Base-by-base conservation (phyloP, 2,329 filamentous ascomycete genomes). In the Neocucurbitaria cava region DNA sequence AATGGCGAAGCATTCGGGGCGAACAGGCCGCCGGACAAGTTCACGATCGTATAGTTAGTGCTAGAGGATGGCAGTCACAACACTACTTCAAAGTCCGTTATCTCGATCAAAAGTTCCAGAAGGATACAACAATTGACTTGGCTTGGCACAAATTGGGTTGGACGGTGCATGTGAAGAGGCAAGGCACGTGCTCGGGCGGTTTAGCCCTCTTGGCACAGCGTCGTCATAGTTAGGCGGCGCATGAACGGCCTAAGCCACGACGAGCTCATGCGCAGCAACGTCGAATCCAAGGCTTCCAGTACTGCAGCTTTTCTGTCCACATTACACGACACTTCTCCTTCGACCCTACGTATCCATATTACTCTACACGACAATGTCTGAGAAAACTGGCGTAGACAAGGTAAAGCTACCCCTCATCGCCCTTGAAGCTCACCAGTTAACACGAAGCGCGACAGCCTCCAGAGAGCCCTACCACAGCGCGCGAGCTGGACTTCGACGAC, bases 401-500 rank as follows among this genome's bases (percentile, higher is more conserved):
- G 58, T 46, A 49, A n/a, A 31, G 49, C 45, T 28, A 23, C 26
- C 26, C 18, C 54, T 15, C 30, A 35, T 57, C 55, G 69, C 69
- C 65, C 38, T 24, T 6, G 18, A 36, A 49, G 49, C 47, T 58
- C 45, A 21, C 33, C 40, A n/a, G n/a, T n/a, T 38, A 49, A 41
- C 45, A 69, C 55, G 35, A 30, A 31, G 46, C 39, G 33, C 36
- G 46, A 47, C 54, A 68, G 62, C 65, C 59, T 42, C 58, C 63
- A 46, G 61, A 62, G 63, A 74, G 69, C 70, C 76, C 62, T 67
- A 85, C 83, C 6, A 85, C 83, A 31, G 83, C 83, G 49, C 81
- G 81, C 31, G 80, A 82, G 48, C 74, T 85, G 48, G 83, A 85
- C 61, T 85, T 85, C 59, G 83, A 85, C 64, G 83, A 85, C 68